Base-by-base conservation (phyloP, 352 stramenopile genomes). In the Phytophthora sansomeana region DNA sequence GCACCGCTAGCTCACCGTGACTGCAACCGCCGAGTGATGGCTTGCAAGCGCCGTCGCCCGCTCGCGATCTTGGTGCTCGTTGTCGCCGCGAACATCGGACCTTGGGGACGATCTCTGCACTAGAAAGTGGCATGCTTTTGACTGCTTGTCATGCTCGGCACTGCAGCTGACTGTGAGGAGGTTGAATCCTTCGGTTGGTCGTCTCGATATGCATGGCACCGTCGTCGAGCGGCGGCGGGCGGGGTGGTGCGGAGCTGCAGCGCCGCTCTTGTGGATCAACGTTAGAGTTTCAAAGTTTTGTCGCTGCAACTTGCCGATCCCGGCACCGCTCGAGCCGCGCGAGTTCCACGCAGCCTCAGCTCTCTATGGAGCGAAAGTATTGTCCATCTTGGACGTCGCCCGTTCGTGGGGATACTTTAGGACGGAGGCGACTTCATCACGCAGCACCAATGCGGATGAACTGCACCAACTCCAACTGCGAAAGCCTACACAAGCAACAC, bases 81-180 rank as follows among this genome's bases (percentile, higher is more conserved):
- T 47, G 58, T 73, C 21, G 21, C 21, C 58, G 58, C 43, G 39
- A 24, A 74, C 61, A 70, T 67, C 61, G 67, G 61, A 71, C 42
- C 67, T 67, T 71, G 17, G 24, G 67, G 67, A 58, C 67, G 52
- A 60, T 75, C 19, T 71, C 50, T 75, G 60, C 30, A 57, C 61
- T 35, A 19, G 4, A 32, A 56, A 63, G 44, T 58, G 57, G 44
- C 19, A 47, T 28, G 26, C 6, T 24, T 48, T 36, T 43, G 48
- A 48, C 35, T 33, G 21, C 30, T 53, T 55, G 48, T 58, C 49
- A 36, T 36, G 32, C 11, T n/a, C 10, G 26, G 21, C 19, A 42
- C 11, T 55, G 44, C 42, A 56, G 46, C 42, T 16, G 9, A 35
- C 21, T 24, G 21, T 24, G 21, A 24, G 21, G 21, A 24, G 21